A percentile compares a stretch with the other conserved stretches of the same genome.
phyloP scores from a whole-genome alignment of 2,329 filamentous ascomycete genomes.

The Aureobasidium sp. region DNA sequence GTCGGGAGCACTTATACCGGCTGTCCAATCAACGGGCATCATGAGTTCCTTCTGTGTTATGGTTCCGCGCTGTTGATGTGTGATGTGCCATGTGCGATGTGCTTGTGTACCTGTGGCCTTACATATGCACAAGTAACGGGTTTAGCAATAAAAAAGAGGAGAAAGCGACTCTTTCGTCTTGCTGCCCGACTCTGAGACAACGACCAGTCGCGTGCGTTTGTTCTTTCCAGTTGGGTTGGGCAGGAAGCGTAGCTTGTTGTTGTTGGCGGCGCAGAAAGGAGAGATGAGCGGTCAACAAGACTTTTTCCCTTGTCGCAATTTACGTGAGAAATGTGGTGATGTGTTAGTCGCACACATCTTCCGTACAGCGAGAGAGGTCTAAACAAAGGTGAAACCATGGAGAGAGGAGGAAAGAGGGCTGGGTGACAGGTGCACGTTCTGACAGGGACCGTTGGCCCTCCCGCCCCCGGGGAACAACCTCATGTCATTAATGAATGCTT shows the following conservation, averaged over 20 bases:
- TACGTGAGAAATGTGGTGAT: constrained; percentile 9
- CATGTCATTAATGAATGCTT: background rate
- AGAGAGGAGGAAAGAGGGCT: background rate
- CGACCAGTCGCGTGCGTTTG: constrained; percentile 6
- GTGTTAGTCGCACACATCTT: background rate
- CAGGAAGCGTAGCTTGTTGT: background rate
- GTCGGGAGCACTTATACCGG: background rate
- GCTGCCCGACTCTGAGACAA: constrained; percentile 3
- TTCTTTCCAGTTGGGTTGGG: background rate
- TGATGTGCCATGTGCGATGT: constrained; percentile 5
- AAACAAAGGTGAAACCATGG: constrained; percentile 14
- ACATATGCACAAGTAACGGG: constrained; percentile 4
- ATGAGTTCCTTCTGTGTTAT: background rate
- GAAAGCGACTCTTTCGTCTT: background rate
- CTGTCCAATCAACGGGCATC: constrained; percentile 2
- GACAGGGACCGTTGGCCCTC: constrained; percentile 15
- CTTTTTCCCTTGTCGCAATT: background rate
- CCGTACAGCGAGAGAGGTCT: constrained; percentile 13
- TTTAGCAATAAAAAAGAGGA: background rate
- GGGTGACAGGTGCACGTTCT: constrained; percentile 13
- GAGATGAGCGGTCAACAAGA: constrained; percentile 8
- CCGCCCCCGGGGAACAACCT: constrained; percentile 10
- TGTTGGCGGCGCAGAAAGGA: background rate
- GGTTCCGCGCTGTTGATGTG: constrained; percentile 1
- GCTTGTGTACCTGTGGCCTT: background rate